These are phyloP conservation scores for Rosa persica DNA, from an alignment of 306 rosid species.

Conservation along the genomic window DNA sequence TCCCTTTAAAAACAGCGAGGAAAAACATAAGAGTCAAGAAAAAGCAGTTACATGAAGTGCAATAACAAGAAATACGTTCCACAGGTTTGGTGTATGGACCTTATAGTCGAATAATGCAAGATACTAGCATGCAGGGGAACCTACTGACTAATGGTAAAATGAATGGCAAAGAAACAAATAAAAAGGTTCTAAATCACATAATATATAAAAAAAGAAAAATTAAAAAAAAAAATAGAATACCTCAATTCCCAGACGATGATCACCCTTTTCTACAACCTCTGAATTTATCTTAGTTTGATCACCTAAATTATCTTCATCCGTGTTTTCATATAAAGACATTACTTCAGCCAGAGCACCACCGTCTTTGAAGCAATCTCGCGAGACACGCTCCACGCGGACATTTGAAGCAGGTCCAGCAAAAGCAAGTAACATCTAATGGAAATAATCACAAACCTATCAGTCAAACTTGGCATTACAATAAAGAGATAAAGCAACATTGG, in stretches of 20 bases:
- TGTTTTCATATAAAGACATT: constrained; percentile 60
- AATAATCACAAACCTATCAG: constrained; percentile 18
- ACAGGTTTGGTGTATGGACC: neutral
- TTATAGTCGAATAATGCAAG: neutral
- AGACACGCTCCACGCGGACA: constrained; percentile 73
- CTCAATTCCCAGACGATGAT: constrained; percentile 55
- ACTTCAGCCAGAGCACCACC: constrained; percentile 93
- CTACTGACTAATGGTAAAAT: neutral
- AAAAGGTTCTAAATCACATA: constrained; percentile 20
- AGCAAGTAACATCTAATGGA: constrained; percentile 60
- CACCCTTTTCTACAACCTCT: constrained; percentile 37
- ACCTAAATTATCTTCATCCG: constrained; percentile 34
- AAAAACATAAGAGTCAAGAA: constrained; percentile 4
- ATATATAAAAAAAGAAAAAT: too few species aligned
- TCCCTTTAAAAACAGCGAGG: constrained; percentile 49
- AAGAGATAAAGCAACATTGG: neutral
- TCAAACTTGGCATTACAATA: neutral
- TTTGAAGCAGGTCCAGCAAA: constrained; percentile 94
- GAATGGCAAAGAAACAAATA: constrained; percentile 1
- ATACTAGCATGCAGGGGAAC: neutral
- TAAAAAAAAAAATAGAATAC: constrained; percentile 33
- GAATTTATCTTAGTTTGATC: constrained; percentile 33
- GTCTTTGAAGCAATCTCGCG: constrained; percentile 58
- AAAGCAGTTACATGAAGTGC: constrained; percentile 15
- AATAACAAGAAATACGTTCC: constrained; percentile 16